Percentiles rank a stretch among this genome's conserved stretches.
Evolutionary conservation across 331 rosid species (phyloP).

Genomic region (Malus hybrid): DNA sequence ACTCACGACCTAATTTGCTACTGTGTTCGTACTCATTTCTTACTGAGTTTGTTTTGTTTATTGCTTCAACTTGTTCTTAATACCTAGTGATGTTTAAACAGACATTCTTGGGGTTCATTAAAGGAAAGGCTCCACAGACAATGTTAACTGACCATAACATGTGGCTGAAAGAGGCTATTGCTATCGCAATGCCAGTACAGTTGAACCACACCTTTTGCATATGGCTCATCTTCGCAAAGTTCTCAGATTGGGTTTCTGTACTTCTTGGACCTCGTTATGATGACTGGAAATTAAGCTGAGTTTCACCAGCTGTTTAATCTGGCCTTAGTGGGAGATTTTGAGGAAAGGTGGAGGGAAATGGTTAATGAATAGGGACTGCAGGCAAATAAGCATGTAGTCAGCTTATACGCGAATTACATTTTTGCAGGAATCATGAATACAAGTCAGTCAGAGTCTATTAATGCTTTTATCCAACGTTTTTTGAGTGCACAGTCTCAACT

Average conservation of each 20-base stretch:
- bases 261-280: conserved; percentile 67
- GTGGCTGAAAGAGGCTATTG: conserved; percentile 86
- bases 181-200: conserved; percentile 29
- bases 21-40: not conserved
- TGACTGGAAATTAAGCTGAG: conserved; percentile 61
- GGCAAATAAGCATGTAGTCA: conserved; percentile 58
- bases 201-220: conserved; percentile 73
- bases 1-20: not conserved
- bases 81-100: conserved; percentile 13
- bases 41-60: not conserved
- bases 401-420: conserved; percentile 67
- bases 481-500: conserved; percentile 61
- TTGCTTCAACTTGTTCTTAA: not conserved
- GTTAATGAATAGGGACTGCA: conserved; percentile 59
- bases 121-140: conserved; percentile 77
- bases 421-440: conserved; percentile 67
- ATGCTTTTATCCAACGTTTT: conserved; percentile 65
- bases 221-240: conserved; percentile 71
- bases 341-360: conserved; percentile 75
- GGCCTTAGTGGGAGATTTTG: conserved; percentile 58
- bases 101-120: conserved; percentile 73
- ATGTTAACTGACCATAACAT: conserved; percentile 73
- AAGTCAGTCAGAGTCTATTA: conserved; percentile 51
- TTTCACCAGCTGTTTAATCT: conserved; percentile 69
- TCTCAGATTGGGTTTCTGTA: conserved; percentile 78